These are phyloP conservation scores for Erysimum cheiri DNA, from an alignment of 441 rosid genomes.

Conservation along the genomic window DNA sequence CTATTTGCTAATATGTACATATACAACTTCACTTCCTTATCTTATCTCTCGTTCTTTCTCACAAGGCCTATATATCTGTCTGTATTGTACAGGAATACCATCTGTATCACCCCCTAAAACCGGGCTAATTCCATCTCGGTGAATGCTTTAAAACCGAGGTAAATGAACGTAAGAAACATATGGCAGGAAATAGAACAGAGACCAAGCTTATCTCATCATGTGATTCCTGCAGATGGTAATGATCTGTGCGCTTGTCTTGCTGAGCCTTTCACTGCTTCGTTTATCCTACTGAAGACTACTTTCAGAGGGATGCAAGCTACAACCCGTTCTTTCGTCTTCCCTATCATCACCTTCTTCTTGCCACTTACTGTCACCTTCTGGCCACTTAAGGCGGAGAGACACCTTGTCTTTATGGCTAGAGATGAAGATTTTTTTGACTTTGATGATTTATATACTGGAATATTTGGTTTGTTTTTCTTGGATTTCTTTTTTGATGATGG, in stretches of 20 bases:
- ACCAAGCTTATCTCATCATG: slow-evolving; percentile 37
- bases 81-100: slow-evolving; percentile 25
- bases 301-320: slow-evolving; percentile 86
- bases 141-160: slow-evolving; percentile 24
- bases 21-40: slow-evolving; percentile 27
- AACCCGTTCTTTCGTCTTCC: slow-evolving; percentile 62
- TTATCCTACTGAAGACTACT: slow-evolving; percentile 89
- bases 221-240: slow-evolving; percentile 45
- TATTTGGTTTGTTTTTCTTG: slow-evolving; percentile 49
- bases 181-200: slow-evolving; percentile 33
- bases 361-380: slow-evolving; percentile 52
- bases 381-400: slow-evolving; percentile 75
- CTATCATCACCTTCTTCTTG: slow-evolving; percentile 48
- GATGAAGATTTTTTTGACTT: slow-evolving; percentile 59
- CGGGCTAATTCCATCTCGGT: slow-evolving; percentile 29
- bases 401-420: slow-evolving; percentile 76
- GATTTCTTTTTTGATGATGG: slow-evolving; percentile 44
- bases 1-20: slow-evolving; percentile 34
- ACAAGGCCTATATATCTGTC: slow-evolving; percentile 29
- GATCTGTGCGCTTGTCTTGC: slow-evolving; percentile 57
- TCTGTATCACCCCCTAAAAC: slow-evolving; percentile 30
- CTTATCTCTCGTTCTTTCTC: slow-evolving; percentile 9
- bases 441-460: slow-evolving; percentile 49
- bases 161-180: slow-evolving; percentile 5
- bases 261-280: slow-evolving; percentile 88